Evolutionary conservation across 2,329 filamentous ascomycete species (phyloP), one percentile per base, ranked within the genome.

Genomic region (Helminthosporium solani): DNA sequence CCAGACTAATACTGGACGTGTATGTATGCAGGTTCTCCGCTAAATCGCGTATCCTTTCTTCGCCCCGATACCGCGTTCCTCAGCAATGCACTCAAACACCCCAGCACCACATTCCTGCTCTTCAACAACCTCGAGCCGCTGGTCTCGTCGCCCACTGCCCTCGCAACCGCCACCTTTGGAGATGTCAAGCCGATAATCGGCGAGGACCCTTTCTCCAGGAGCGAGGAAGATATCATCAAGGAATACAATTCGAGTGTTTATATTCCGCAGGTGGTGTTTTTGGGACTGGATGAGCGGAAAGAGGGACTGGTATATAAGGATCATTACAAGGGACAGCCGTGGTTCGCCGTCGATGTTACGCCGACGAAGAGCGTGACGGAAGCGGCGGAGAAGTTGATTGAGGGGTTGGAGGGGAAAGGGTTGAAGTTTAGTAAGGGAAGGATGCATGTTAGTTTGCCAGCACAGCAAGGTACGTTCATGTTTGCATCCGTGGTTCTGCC

Each of bases 321-420:
- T 38, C 76, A 77, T 42, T 95, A 95, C 66, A 80, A 77, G 27
- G 94, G 92, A 2, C 78, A 80, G 39, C 91, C 94, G 1, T 95
- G 85, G 72, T 99, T 97, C 66, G 92, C 91, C 1, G 70, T 99
- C 11, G 94, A 97, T 66, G 80, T 96, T 16, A 95, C 91, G 2
- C 86, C 90, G 0, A 82, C 79, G 52, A 85, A 81, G 1, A 75
- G 75, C 3, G 73, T 84, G 28, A 82, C 80, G 46, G 82, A 85
- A 2, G 80, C 80, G 34, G 84, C 84, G 1, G 80, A 81, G 46
- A 73, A 74, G 21, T 73, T 91, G 6, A 78, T 87, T 27, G 73
- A 80, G 44, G 72, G 71, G 2, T 70, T 85, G 53, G 80, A 87
- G 63, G 80, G 77, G 46, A 75, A 75, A 37, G 88, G 86, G 0